Percentiles rank a stretch among this genome's conserved stretches.
These are phyloP conservation scores for Gnomoniopsis smithogilvyi DNA, from an alignment of 2,329 filamentous ascomycete species.

Conservation along the genomic window DNA sequence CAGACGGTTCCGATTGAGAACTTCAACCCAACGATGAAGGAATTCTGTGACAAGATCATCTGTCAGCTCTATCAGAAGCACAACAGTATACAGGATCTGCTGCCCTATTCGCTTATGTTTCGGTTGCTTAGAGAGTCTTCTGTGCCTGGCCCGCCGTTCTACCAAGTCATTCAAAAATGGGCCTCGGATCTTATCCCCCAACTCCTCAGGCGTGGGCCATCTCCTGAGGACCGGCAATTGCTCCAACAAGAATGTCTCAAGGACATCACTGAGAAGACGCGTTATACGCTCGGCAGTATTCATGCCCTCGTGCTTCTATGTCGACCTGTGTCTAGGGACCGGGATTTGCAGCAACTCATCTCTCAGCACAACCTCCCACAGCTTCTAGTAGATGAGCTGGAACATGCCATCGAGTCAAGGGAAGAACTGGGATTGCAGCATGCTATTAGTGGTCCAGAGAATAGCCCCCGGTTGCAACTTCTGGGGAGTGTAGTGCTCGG, in stretches of 20 bases:
- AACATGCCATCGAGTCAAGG: constrained; percentile 46
- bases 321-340: constrained; percentile 44
- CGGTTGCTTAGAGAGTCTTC: constrained; percentile 71
- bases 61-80: constrained; percentile 42
- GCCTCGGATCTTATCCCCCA: constrained; percentile 10
- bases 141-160: constrained; percentile 44
- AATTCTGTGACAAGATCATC: constrained; percentile 58
- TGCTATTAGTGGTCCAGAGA: constrained; percentile 46
- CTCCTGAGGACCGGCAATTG: constrained; percentile 50
- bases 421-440: constrained; percentile 37
- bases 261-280: constrained; percentile 62
- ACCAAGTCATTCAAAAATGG: constrained; percentile 15
- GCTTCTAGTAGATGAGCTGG: constrained; percentile 63
- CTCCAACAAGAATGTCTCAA: constrained; percentile 66
- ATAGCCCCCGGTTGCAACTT: constrained; percentile 53
- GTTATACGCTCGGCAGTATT: constrained; percentile 72
- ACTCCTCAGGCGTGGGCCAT: constrained; percentile 56
- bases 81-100: constrained; percentile 6
- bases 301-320: constrained; percentile 53
- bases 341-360: constrained; percentile 56
- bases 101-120: constrained; percentile 49
- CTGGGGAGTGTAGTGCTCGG: constrained; percentile 54
- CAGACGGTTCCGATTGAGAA: constrained; percentile 58
- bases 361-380: constrained; percentile 58
- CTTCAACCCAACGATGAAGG: constrained; percentile 60